These are phyloP conservation scores for Phytophthora hibernalis DNA, from an alignment of 352 stramenopile species.

Conservation along the genomic window DNA sequence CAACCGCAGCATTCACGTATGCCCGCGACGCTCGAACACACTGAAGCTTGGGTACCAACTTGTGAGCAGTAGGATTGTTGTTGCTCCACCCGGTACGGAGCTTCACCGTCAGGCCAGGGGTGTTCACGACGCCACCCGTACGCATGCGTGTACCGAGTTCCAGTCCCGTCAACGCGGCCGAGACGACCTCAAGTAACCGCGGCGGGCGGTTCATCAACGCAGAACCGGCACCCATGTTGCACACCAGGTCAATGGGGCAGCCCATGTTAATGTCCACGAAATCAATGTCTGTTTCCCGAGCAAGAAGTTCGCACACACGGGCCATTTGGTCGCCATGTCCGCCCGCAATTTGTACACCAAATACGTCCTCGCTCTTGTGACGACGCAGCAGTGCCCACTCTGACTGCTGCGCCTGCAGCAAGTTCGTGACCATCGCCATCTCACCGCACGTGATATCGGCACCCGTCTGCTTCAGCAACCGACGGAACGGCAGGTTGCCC, in stretches of 20 bases:
- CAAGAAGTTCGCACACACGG: slow-evolving; percentile 93
- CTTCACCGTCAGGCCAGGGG: slow-evolving; percentile 96
- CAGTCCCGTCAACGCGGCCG: slow-evolving; percentile 85
- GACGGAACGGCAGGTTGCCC: slow-evolving; percentile 99
- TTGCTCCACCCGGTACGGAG: slow-evolving; percentile 98
- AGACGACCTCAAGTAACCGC: slow-evolving; percentile 91
- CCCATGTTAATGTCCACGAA: slow-evolving; percentile 99
- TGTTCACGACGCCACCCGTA: slow-evolving; percentile 34
- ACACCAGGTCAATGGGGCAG: slow-evolving; percentile 98
- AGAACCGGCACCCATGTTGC: slow-evolving; percentile 87
- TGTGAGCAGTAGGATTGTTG: slow-evolving; percentile 94
- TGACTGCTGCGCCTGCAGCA: slow-evolving; percentile 94
- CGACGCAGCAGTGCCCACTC: slow-evolving; percentile 98
- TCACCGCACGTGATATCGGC: slow-evolving; percentile 99
- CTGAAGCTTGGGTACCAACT: slow-evolving; percentile 94
- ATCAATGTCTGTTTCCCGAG: slow-evolving; percentile 94
- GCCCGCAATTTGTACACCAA: slow-evolving; percentile 97
- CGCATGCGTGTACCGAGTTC: slow-evolving; percentile 65
- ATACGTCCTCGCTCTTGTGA: slow-evolving; percentile 97
- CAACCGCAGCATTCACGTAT: slow-evolving; percentile 84
- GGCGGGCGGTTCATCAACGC: slow-evolving; percentile 94
- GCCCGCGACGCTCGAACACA: slow-evolving; percentile 50
- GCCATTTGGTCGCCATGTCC: slow-evolving; percentile 94
- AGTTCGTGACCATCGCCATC: slow-evolving; percentile 96
- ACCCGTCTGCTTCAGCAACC: slow-evolving; percentile 97